Percentiles rank a stretch among this genome's conserved stretches.
Conservation (phyloP, 2,329 filamentous ascomycete genomes). For the Apiospora pterosperma region DNA sequence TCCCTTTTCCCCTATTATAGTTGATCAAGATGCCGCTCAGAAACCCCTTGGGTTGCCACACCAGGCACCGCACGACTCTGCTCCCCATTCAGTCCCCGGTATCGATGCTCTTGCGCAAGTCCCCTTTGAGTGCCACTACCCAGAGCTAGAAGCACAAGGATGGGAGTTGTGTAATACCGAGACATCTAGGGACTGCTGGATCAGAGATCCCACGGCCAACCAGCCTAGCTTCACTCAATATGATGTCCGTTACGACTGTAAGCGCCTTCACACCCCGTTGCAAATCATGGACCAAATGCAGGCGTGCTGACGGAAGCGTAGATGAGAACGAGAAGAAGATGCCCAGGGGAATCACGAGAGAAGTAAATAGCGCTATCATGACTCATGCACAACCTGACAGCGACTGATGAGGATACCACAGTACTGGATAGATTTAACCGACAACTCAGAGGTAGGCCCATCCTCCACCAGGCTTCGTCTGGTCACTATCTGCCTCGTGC, state of each 20-base stretch:
- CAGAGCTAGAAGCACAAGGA: conserved; percentile 13
- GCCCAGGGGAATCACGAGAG: not conserved
- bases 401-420: not conserved
- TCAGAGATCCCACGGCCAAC: conserved; percentile 11
- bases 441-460: not conserved
- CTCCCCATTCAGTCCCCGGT: not conserved
- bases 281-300: not conserved
- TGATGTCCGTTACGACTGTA: conserved; percentile 15
- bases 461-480: not conserved
- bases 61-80: not conserved
- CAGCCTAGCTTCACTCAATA: conserved; percentile 13
- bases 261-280: not conserved
- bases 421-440: not conserved
- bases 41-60: conserved; percentile 9
- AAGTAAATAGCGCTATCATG: not conserved
- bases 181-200: conserved; percentile 15
- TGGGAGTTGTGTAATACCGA: conserved; percentile 17
- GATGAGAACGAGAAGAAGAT: conserved; percentile 15
- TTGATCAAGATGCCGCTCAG: conserved; percentile 8
- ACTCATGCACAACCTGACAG: no score
- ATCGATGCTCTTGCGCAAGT: conserved; percentile 6
- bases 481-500: no score
- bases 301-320: not conserved
- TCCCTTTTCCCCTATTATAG: conserved; percentile 6
- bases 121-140: conserved; percentile 12